Conservation (phyloP, 2,329 filamentous ascomycete genomes). For the Fusarium mundagurra region DNA sequence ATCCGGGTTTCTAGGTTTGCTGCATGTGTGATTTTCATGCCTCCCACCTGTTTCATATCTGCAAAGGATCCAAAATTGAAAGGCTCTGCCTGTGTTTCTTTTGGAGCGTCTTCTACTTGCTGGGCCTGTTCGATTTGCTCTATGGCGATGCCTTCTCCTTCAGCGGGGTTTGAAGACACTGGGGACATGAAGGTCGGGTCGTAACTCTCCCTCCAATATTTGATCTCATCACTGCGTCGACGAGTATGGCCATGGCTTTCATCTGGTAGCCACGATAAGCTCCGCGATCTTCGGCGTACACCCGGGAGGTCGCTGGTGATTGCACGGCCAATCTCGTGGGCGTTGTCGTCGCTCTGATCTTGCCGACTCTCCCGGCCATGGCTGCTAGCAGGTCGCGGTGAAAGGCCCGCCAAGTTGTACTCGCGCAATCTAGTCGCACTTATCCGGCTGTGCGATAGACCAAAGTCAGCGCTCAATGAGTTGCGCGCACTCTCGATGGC, state of each 20-base stretch:
- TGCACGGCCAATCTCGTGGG: constrained; percentile 68
- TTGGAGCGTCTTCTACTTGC: constrained; percentile 45
- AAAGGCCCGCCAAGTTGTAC: constrained; percentile 62
- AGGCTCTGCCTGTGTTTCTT: constrained; percentile 57
- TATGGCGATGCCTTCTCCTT: constrained; percentile 46
- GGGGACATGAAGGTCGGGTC: constrained; percentile 62
- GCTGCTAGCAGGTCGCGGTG: constrained; percentile 69
- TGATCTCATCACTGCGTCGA: constrained; percentile 70
- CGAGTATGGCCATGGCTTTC: constrained; percentile 50
- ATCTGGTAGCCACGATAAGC: constrained; percentile 64
- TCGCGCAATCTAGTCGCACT: constrained; percentile 45
- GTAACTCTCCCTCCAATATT: constrained; percentile 71
- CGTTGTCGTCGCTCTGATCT: constrained; percentile 53
- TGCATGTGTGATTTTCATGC: constrained; percentile 67
- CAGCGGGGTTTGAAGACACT: constrained; percentile 58
- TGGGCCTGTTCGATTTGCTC: constrained; percentile 47
- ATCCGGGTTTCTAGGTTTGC: constrained; percentile 65
- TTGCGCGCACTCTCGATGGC: constrained; percentile 64
- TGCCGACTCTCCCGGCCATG: constrained; percentile 60
- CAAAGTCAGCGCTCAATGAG: constrained; percentile 60
- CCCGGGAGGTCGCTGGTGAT: constrained; percentile 65
- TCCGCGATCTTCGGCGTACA: constrained; percentile 66
- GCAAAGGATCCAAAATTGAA: constrained; percentile 64
- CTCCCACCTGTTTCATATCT: constrained; percentile 57
- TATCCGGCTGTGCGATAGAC: constrained; percentile 47